Evolutionary conservation across 345 rosid genomes (phyloP).

Genomic region (Stellera chamaejasme): DNA sequence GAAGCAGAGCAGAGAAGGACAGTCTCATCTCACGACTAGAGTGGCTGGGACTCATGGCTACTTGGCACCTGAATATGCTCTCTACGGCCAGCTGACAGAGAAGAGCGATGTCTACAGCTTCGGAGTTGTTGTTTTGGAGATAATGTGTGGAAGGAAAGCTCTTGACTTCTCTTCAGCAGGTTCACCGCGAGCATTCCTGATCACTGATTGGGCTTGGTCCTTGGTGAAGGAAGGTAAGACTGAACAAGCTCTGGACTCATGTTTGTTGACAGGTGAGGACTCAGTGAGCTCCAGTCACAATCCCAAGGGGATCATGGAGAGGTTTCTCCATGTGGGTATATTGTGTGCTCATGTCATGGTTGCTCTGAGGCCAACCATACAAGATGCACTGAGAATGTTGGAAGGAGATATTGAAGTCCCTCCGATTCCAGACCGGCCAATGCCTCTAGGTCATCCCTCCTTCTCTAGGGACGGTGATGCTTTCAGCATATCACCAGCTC

Average conservation of each 20-base stretch:
- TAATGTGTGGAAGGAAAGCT: constrained; percentile 83
- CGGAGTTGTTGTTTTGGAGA: constrained; percentile 82
- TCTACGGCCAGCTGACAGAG: constrained; percentile 84
- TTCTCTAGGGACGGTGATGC: constrained; percentile 20
- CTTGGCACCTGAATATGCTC: constrained; percentile 89
- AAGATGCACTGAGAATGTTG: constrained; percentile 80
- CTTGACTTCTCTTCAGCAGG: constrained; percentile 61
- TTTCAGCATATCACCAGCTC: constrained; percentile 47
- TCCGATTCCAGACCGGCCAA: constrained; percentile 64
- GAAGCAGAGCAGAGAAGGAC: constrained; percentile 80
- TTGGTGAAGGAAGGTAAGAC: constrained; percentile 60
- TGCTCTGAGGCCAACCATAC: constrained; percentile 74
- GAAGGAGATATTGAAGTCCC: constrained; percentile 93
- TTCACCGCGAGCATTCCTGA: constrained; percentile 50
- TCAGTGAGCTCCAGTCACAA: constrained; percentile 35
- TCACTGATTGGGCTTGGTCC: constrained; percentile 96
- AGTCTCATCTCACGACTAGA: constrained; percentile 91
- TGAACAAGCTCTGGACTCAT: constrained; percentile 50
- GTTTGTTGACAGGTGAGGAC: constrained; percentile 35
- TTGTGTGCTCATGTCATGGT: constrained; percentile 94
- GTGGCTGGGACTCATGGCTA: constrained; percentile 97
- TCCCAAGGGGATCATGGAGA: constrained; percentile 74
- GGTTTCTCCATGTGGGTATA: constrained; percentile 74
- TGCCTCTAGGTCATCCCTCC: constrained; percentile 51
- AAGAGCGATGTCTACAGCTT: constrained; percentile 95